Evolutionary conservation across 2,329 filamentous ascomycete genomes (phyloP), one percentile per base, ranked within the genome.

Genomic region (Daldinia sp.): DNA sequence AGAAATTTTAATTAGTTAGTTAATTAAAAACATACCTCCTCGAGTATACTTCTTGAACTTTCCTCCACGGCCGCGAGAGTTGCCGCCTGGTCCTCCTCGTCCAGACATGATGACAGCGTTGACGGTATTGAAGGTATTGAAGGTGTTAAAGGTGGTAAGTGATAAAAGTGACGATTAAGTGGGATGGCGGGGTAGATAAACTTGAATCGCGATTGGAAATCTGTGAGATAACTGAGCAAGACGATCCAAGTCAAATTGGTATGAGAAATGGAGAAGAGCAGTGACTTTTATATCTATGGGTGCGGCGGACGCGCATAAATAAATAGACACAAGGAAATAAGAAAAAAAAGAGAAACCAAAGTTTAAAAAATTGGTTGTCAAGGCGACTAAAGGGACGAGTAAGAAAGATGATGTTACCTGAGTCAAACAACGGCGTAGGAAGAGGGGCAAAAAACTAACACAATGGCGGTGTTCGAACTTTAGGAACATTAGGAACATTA

Each of bases 21-120:
- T 23, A 23, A 23, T 23, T 23, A 23, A 51, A n/a, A 56, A 77
- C 87, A 75, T 83, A 95, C 95, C 94, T 87, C 95, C 95, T 82
- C 95, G 88, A 75, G 93, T 94, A 74, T 92, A 93, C 85, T 98
- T 98, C 84, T 90, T 92, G 81, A 95, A 97, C 84, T 98, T 98
- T 82, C 94, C 93, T 76, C 92, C 94, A 79, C 94, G 92, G 75
- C 93, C 94, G 79, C 93, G 88, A 72, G 90, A 86, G 79, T 80
- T 84, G 44, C 80, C 76, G 71, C 83, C 84, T 48, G 85, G 81
- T 69, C 65, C 78, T 69, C 76, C 77, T 60, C 80, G 78, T 70
- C 80, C 80, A 78, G 84, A 79, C 86, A 88, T 79, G 65, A 67
- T 72, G 69, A 60, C 13, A 48, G 33, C 1, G 15, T 63, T 51